Conservation (phyloP, 73 alveolate genomes). For the Tetrahymena malaccensis region DNA sequence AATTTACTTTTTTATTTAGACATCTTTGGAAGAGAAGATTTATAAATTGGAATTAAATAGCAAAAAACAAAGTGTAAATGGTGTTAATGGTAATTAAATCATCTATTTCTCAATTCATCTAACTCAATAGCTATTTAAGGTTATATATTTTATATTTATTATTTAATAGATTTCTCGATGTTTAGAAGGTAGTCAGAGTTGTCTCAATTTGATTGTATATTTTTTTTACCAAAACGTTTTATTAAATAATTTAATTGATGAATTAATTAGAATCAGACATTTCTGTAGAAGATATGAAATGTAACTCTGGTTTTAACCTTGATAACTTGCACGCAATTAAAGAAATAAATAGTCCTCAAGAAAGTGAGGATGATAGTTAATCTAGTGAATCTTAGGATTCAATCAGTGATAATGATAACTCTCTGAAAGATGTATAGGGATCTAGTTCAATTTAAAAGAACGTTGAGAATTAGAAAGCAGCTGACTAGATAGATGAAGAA, state of each 20-base stretch:
- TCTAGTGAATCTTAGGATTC: neutral
- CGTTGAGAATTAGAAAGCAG: neutral
- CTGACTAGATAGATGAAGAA: neutral
- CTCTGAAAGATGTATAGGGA: neutral
- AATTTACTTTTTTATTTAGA: neutral
- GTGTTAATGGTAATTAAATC: neutral
- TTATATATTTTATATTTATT: neutral
- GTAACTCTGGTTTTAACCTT: neutral
- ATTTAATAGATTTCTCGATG: neutral
- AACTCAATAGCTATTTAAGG: neutral
- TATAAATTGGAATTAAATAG: neutral
- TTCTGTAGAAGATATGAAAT: neutral
- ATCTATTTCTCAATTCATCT: neutral
- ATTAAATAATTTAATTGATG: neutral
- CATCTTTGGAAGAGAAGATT: neutral
- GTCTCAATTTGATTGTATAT: neutral
- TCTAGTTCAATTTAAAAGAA: neutral
- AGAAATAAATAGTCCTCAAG: neutral
- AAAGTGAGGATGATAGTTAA: neutral
- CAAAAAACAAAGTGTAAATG: neutral
- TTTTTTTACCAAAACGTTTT: neutral
- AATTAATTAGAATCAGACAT: neutral
- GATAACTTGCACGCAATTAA: neutral
- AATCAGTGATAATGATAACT: neutral
- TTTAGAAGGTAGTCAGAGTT: neutral